phyloP scores from a whole-genome alignment of 441 rosid species.

The Breynia disticha region DNA sequence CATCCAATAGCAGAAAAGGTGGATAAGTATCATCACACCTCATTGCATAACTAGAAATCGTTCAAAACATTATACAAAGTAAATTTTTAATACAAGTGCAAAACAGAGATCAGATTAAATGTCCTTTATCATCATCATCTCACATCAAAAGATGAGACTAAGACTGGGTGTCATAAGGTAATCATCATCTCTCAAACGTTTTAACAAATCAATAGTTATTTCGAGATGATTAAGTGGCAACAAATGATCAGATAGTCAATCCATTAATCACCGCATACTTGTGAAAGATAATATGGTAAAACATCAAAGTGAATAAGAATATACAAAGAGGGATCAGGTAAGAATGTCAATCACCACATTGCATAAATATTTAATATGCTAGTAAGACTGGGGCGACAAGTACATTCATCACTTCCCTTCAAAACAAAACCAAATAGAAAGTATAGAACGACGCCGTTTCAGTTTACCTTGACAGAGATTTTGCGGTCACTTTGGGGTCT shows the following conservation, averaged over 20 bases:
- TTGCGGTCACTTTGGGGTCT: conserved; percentile 55
- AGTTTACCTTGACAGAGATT: conserved; percentile 40
- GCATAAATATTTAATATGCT: conserved; percentile 34
- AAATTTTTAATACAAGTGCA: neutral
- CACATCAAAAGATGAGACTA: too few relatives aligned
- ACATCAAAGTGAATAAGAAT: too few relatives aligned
- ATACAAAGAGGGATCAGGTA: conserved; percentile 51
- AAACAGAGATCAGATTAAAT: too few relatives aligned
- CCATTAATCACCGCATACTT: conserved; percentile 20
- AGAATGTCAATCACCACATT: conserved; percentile 61
- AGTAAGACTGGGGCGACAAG: conserved; percentile 92
- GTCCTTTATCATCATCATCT: too few relatives aligned
- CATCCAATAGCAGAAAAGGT: neutral
- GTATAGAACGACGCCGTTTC: neutral
- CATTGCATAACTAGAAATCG: neutral
- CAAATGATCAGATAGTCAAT: conserved; percentile 15
- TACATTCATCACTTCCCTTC: too few relatives aligned
- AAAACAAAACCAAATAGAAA: neutral
- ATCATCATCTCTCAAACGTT: too few relatives aligned
- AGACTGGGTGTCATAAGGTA: too few relatives aligned
- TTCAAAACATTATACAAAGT: neutral
- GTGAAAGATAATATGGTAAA: too few relatives aligned
- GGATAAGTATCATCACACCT: neutral
- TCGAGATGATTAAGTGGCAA: too few relatives aligned
- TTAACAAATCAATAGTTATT: neutral